A percentile compares a stretch with the other conserved stretches of the same genome.
Evolutionary conservation across 257 asterid species (phyloP).

Genomic region (Jasminum sambac): DNA sequence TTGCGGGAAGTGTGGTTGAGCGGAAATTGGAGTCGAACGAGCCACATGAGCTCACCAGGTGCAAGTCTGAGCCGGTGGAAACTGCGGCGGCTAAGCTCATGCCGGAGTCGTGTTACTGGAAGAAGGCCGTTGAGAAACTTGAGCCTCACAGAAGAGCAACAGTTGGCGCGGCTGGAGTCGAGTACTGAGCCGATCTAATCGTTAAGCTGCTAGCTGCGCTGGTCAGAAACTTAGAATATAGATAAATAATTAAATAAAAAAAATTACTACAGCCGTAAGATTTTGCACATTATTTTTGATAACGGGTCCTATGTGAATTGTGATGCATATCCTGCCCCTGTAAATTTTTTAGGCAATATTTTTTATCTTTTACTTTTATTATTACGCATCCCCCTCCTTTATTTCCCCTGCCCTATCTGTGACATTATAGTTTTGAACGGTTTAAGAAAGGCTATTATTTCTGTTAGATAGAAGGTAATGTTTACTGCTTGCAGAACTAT

Average conservation of each 20-base stretch:
- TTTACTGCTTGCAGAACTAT: too few relatives aligned
- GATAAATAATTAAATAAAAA: too few relatives aligned
- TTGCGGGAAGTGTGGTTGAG: constrained; percentile 46
- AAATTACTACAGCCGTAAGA: constrained; percentile 20
- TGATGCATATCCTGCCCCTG: constrained; percentile 31
- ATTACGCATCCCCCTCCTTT: too few relatives aligned
- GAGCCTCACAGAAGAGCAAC: constrained; percentile 52
- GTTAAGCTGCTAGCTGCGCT: constrained; percentile 11
- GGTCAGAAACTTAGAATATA: too few relatives aligned
- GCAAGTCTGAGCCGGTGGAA: constrained; percentile 97
- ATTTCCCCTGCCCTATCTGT: too few relatives aligned
- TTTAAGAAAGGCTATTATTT: too few relatives aligned
- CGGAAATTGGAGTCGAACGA: constrained; percentile 49
- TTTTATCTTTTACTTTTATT: too few relatives aligned
- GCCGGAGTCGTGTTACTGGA: constrained; percentile 54
- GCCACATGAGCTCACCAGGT: constrained; percentile 81
- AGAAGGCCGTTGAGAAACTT: constrained; percentile 35
- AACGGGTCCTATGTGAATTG: constrained; percentile 17
- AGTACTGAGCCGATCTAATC: constrained; percentile 52
- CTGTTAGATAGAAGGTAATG: too few relatives aligned
- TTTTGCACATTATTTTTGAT: constrained; percentile 33
- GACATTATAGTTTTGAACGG: too few relatives aligned
- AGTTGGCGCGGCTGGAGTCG: constrained; percentile 76
- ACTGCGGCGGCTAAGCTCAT: constrained; percentile 79
- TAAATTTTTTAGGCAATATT: constrained; percentile 23